Percentiles rank a stretch among this genome's conserved stretches.
phyloP scores from a whole-genome alignment of 2,329 filamentous ascomycete genomes.

The Aschersonia sp. region DNA sequence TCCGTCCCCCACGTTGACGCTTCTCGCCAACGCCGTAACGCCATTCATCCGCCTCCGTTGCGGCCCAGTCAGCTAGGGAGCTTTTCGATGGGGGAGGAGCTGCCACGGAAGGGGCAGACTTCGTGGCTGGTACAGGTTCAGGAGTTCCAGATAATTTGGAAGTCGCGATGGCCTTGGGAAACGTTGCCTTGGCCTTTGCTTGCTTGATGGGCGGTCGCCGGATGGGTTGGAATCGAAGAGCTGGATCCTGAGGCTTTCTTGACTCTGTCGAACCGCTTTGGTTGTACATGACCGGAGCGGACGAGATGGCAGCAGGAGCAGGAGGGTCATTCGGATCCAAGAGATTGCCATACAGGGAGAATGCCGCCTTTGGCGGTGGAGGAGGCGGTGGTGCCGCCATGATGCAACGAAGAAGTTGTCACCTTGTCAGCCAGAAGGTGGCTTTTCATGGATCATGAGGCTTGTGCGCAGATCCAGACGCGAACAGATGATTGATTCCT shows the following conservation, averaged over 20 bases:
- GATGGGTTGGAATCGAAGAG: slow-evolving; percentile 77
- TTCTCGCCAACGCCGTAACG: slow-evolving; percentile 50
- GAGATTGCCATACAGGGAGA: slow-evolving; percentile 77
- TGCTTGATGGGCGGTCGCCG: slow-evolving; percentile 55
- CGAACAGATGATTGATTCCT: no score
- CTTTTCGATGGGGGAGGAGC: slow-evolving; percentile 34
- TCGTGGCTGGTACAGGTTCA: not conserved
- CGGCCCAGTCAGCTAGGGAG: slow-evolving; percentile 69
- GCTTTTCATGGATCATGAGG: no score
- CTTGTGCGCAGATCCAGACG: no score
- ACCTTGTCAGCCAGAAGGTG: not conserved
- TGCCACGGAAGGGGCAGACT: slow-evolving; percentile 13
- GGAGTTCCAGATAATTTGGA: slow-evolving; percentile 12
- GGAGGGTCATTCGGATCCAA: slow-evolving; percentile 43
- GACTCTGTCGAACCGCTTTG: slow-evolving; percentile 32
- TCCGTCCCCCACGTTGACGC: slow-evolving; percentile 62
- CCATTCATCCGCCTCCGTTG: slow-evolving; percentile 67
- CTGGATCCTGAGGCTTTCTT: slow-evolving; percentile 46
- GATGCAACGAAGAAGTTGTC: not conserved
- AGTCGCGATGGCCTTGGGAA: slow-evolving; percentile 29
- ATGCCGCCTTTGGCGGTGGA: slow-evolving; percentile 28
- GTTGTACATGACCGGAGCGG: slow-evolving; percentile 60
- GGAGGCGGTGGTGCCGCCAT: slow-evolving; percentile 19
- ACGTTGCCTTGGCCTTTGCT: slow-evolving; percentile 43
- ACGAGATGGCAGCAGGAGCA: slow-evolving; percentile 53